phyloP scores from a whole-genome alignment of 352 stramenopile species.

The Pythium phragmitis region DNA sequence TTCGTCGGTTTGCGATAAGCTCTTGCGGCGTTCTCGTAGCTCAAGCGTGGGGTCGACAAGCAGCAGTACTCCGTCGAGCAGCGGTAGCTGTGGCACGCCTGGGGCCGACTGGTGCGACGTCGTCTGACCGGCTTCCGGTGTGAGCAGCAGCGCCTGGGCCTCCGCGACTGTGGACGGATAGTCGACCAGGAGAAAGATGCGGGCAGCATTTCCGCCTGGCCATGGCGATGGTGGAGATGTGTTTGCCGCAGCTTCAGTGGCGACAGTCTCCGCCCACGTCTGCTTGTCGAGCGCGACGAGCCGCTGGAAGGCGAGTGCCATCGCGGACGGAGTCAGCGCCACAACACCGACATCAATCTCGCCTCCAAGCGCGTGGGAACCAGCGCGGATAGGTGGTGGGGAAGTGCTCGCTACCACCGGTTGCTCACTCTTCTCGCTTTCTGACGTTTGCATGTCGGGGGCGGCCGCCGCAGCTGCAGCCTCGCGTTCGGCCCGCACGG shows the following conservation, averaged over 20 bases:
- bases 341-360: slow-evolving; percentile 7
- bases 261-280: slow-evolving; percentile 24
- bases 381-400: neutral
- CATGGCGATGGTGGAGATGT: too few species aligned
- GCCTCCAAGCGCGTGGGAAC: neutral
- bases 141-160: slow-evolving; percentile 40
- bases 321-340: slow-evolving; percentile 9
- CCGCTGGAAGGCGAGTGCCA: slow-evolving; percentile 55
- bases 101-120: slow-evolving; percentile 11
- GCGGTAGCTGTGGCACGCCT: slow-evolving; percentile 39
- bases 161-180: slow-evolving; percentile 57
- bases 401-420: neutral
- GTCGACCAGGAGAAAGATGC: slow-evolving; percentile 61
- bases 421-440: neutral
- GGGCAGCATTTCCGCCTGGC: neutral
- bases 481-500: slow-evolving; percentile 7
- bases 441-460: neutral
- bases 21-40: slow-evolving; percentile 34
- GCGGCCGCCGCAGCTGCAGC: neutral
- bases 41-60: slow-evolving; percentile 35
- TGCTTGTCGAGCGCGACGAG: slow-evolving; percentile 45
- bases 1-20: slow-evolving; percentile 25
- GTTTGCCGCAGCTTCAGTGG: neutral
- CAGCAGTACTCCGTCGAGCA: slow-evolving; percentile 62
- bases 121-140: slow-evolving; percentile 32